These are phyloP conservation scores for Closterium sp. DNA, from an alignment of 139 green algal species.

Conservation along the genomic window DNA sequence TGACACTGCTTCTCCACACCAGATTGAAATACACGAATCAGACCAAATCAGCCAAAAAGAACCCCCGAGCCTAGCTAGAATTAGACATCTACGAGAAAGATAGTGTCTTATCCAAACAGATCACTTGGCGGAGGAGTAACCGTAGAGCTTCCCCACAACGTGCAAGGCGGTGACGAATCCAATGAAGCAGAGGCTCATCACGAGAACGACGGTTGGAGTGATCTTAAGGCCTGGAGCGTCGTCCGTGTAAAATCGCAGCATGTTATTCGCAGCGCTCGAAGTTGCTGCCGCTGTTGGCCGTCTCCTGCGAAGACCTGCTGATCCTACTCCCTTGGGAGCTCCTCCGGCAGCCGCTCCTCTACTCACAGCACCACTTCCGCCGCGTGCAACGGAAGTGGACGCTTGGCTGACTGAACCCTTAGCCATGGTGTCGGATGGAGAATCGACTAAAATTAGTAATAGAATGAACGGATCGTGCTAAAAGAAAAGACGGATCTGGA, in stretches of 20 bases:
- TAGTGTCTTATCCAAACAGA: not conserved
- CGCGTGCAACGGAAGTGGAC: slow-evolving; percentile 12
- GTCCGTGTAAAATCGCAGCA: slow-evolving; percentile 57
- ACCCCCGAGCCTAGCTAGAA: not conserved
- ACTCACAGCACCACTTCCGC: not conserved
- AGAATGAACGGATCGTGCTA: not conserved
- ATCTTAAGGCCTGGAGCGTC: slow-evolving; percentile 56
- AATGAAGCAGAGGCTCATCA: slow-evolving; percentile 58
- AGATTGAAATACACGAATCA: not conserved
- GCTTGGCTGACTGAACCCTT: slow-evolving; percentile 39
- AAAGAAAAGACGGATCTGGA: not conserved
- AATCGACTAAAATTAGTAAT: not conserved
- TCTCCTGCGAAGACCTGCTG: slow-evolving; percentile 21
- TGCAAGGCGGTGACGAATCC: slow-evolving; percentile 54
- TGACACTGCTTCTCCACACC: not conserved
- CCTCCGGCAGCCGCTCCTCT: slow-evolving; percentile 14
- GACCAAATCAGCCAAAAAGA: not conserved
- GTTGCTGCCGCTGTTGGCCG: slow-evolving; percentile 1
- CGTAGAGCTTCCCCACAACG: slow-evolving; percentile 52
- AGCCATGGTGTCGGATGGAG: slow-evolving; percentile 12
- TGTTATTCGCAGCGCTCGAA: slow-evolving; percentile 33
- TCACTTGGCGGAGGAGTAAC: slow-evolving; percentile 4
- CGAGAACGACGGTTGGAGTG: slow-evolving; percentile 51
- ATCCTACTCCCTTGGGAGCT: slow-evolving; percentile 5
- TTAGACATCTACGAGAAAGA: not conserved